Percentiles rank a stretch among this genome's conserved stretches.
Conservation (phyloP, 768 basidiomycete genomes). For the Cystofilobasidium bisporidii region DNA sequence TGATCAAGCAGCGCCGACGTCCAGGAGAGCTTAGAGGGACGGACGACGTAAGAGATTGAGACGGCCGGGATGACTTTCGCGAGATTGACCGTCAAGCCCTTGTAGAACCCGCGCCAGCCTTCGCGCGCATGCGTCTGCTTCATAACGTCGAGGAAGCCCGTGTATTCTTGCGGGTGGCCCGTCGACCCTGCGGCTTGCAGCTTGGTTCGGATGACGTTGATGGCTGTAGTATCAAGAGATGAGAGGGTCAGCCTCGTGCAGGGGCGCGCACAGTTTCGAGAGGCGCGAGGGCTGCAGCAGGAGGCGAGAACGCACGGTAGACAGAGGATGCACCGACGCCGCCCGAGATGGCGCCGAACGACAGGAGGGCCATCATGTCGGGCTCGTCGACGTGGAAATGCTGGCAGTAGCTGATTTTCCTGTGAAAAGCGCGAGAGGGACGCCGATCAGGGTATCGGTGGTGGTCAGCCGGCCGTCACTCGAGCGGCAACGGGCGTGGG, state of each 20-base stretch:
- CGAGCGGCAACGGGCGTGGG: no score
- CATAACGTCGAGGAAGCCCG: constrained; percentile 75
- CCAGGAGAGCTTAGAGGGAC: neutral
- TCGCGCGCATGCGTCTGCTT: constrained; percentile 69
- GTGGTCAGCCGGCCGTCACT: no score
- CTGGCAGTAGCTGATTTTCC: constrained; percentile 72
- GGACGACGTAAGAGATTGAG: constrained; percentile 87
- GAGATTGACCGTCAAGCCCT: constrained; percentile 76
- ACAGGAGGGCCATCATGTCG: constrained; percentile 70
- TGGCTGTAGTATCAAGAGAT: no score
- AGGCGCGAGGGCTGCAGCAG: constrained; percentile 50
- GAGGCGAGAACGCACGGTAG: constrained; percentile 53
- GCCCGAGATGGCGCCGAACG: constrained; percentile 86
- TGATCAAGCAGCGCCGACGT: neutral
- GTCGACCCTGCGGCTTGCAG: constrained; percentile 92
- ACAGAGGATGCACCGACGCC: constrained; percentile 83
- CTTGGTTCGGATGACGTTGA: constrained; percentile 73
- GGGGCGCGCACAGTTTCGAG: no score
- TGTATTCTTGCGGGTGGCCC: constrained; percentile 84
- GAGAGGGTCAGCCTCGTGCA: no score
- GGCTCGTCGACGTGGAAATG: constrained; percentile 85
- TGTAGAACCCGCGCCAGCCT: constrained; percentile 90
- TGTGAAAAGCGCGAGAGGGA: neutral
- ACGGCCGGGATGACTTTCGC: constrained; percentile 96
- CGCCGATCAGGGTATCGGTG: neutral